A percentile compares a stretch with the other conserved stretches of the same genome.
Evolutionary conservation across 2,329 filamentous ascomycete genomes (phyloP).

Genomic region (Epichloe sp.): DNA sequence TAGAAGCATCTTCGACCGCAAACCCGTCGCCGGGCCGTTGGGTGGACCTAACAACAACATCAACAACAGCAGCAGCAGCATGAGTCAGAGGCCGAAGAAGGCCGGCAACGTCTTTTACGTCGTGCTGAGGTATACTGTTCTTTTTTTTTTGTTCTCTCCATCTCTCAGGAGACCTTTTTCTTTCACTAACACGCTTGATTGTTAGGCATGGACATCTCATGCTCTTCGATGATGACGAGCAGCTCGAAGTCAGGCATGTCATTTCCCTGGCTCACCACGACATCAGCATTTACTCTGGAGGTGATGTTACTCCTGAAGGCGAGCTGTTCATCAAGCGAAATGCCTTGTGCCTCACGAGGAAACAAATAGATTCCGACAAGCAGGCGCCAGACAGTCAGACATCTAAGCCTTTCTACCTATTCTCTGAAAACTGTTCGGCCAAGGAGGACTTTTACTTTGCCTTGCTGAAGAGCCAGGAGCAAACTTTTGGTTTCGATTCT

Average conservation of each 20-base stretch:
- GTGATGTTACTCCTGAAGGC: conserved; percentile 66
- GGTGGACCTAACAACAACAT: conserved; percentile 35
- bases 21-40: conserved; percentile 33
- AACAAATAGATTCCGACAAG: conserved; percentile 38
- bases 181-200: not conserved
- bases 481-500: conserved; percentile 41
- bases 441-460: conserved; percentile 99
- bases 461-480: conserved; percentile 71
- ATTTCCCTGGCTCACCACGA: conserved; percentile 85
- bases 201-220: conserved; percentile 82
- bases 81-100: conserved; percentile 43
- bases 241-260: conserved; percentile 91
- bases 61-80: conserved; percentile 29
- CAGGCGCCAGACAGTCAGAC: conserved; percentile 37
- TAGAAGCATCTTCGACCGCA: conserved; percentile 84
- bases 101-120: conserved; percentile 89
- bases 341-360: conserved; percentile 68
- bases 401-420: conserved; percentile 82
- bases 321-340: conserved; percentile 95
- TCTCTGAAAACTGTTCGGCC: conserved; percentile 87
- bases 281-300: conserved; percentile 73
- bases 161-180: not conserved
- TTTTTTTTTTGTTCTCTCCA: not conserved
- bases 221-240: conserved; percentile 92
- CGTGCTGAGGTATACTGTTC: conserved; percentile 55